Evolutionary conservation across 495 filamentous ascomycete genomes (phyloP).

Genomic region (Astrothelium macrocarpum): DNA sequence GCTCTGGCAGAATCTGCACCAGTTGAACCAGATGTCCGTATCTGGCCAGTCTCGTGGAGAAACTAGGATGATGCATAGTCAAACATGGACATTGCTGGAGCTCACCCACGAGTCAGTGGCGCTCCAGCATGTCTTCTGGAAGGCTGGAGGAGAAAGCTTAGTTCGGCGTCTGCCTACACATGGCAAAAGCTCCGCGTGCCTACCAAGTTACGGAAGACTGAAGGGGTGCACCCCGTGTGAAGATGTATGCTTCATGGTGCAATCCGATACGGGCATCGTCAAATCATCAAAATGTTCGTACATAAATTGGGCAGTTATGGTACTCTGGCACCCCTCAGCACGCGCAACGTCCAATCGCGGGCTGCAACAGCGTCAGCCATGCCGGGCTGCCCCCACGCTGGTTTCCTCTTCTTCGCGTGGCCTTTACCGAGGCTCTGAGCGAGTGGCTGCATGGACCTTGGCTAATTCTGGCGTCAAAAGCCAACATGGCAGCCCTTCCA

Average conservation of each 20-base stretch:
- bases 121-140: neutral
- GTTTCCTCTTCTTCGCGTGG: neutral
- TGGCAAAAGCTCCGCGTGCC: neutral
- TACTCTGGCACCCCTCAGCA: too few species aligned
- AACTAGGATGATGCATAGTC: neutral
- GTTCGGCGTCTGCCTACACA: neutral
- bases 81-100: neutral
- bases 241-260: neutral
- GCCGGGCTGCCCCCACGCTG: neutral
- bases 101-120: neutral
- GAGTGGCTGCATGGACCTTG: neutral
- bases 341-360: too few species aligned
- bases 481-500: neutral
- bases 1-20: slow-evolving; percentile 2
- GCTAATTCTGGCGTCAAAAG: neutral
- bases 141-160: neutral
- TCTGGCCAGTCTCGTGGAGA: neutral
- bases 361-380: neutral
- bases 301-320: neutral
- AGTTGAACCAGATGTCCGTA: neutral
- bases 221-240: too few species aligned
- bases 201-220: too few species aligned
- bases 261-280: neutral
- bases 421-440: neutral
- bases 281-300: neutral